These are phyloP conservation scores for Cystobasidiaceae sp. DNA, from an alignment of 1,284 basidiomycete genomes.

Conservation along the genomic window DNA sequence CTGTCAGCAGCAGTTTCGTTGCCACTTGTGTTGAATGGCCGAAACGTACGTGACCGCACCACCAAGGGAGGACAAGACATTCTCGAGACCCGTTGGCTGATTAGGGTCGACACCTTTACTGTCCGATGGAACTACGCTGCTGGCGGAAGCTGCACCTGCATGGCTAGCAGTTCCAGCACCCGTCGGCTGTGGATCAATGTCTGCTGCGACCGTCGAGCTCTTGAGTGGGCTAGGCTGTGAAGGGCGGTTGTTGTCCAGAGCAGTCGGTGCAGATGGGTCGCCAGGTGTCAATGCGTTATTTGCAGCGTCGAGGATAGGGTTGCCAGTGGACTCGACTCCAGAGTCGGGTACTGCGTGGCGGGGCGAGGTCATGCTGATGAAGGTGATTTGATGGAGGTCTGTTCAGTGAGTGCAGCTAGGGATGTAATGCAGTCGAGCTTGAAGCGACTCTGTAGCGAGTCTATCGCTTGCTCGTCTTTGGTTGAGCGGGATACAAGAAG, in stretches of 20 bases:
- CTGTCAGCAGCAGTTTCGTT: no score
- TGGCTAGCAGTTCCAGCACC: neutral
- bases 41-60: slow-evolving; percentile 13
- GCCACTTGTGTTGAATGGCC: no score
- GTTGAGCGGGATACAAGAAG: no score
- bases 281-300: neutral
- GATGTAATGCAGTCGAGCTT: no score
- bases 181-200: neutral
- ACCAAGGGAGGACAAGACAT: slow-evolving; percentile 14
- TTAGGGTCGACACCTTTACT: no score
- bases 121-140: no score
- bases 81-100: neutral
- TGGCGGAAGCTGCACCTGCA: neutral
- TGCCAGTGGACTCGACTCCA: no score
- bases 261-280: neutral
- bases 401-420: no score
- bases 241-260: slow-evolving; percentile 2
- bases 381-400: no score
- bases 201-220: slow-evolving; percentile 19
- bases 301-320: slow-evolving; percentile 20
- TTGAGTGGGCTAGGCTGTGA: slow-evolving; percentile 7
- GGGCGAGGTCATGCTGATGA: neutral
- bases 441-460: no score
- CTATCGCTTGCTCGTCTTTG: no score
- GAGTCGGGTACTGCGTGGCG: no score